Base-by-base conservation (phyloP, 108 stramenopile genomes). In the Pseudonitzschia delicatissima region DNA sequence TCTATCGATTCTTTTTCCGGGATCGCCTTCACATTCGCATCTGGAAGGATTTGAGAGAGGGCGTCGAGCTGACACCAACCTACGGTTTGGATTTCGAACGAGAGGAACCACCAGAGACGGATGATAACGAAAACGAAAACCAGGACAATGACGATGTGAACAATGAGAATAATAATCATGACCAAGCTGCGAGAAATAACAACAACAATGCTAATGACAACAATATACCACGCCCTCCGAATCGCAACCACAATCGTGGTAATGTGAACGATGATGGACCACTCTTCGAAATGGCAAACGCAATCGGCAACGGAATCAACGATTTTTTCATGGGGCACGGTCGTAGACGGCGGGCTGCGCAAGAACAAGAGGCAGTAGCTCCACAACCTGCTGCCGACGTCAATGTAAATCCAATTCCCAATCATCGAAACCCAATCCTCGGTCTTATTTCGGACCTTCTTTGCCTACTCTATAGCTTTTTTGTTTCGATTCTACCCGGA, bases 291-390 rank as follows among this genome's bases (percentile, higher is more conserved):
- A 23, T 23, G 7, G 48, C 48, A 21, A 49, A 49, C 21, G 31
- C 15, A 33, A 18, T 34, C 1, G n/a, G 28, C 6, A 9, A 33
- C 31, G 53, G 53, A 33, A n/a, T 55, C 32, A 55, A 55, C n/a
- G 53, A 55, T 33, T 55, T 55, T n/a, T 55, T 55, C 32, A 55
- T 55, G 53, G 53, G 53, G 31, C 53, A 55, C 32, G 1, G 31
- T 15, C 28, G 32, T 12, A 23, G 32, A 15, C 53, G 31, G 29
- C 53, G 53, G 4, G 53, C 31, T 33, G 53, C 18, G 13, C 4
- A 31, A 3, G 53, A 29, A n/a, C 29, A 29, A 12, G 53, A 13
- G 1, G 53, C 53, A 1, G 40, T 15, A 11, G 29, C 31, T 18
- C 29, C 53, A 55, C 33, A n/a, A 9, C 8, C 31, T 5, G 13